These are phyloP conservation scores for Psidium friedrichsthalianum DNA, from an alignment of 345 rosid genomes.

Conservation along the genomic window DNA sequence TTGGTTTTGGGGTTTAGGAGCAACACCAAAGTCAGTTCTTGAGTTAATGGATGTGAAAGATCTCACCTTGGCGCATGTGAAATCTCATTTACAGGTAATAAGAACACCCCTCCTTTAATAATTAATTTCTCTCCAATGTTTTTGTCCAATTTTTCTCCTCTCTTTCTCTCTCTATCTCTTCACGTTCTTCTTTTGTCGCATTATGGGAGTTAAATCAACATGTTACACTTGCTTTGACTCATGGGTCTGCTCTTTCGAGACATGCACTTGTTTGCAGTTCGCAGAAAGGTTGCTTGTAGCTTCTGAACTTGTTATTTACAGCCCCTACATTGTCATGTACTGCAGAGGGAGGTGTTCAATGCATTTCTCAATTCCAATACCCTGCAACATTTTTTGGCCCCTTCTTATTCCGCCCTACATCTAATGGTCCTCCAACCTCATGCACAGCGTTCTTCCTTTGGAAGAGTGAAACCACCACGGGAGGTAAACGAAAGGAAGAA, in stretches of 20 bases:
- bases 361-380: slow-evolving; percentile 31
- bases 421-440: slow-evolving; percentile 16
- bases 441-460: slow-evolving; percentile 52
- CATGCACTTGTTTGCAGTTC: neutral
- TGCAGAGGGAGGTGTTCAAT: slow-evolving; percentile 1
- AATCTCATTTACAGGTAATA: slow-evolving; percentile 90
- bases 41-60: slow-evolving; percentile 99
- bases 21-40: slow-evolving; percentile 96
- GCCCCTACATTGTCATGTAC: neutral
- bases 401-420: slow-evolving; percentile 41
- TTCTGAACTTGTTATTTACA: neutral
- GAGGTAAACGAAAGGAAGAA: slow-evolving; percentile 15
- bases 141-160: neutral
- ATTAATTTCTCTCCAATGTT: neutral
- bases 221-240: neutral
- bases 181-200: neutral
- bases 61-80: slow-evolving; percentile 97
- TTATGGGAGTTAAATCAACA: neutral
- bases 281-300: neutral
- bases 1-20: slow-evolving; percentile 36
- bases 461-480: slow-evolving; percentile 48
- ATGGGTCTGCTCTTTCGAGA: neutral
- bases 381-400: slow-evolving; percentile 29
- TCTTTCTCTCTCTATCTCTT: neutral
- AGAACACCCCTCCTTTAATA: neutral